Evolutionary conservation across 2,329 filamentous ascomycete genomes (phyloP).

Genomic region (Xylaria sp.): DNA sequence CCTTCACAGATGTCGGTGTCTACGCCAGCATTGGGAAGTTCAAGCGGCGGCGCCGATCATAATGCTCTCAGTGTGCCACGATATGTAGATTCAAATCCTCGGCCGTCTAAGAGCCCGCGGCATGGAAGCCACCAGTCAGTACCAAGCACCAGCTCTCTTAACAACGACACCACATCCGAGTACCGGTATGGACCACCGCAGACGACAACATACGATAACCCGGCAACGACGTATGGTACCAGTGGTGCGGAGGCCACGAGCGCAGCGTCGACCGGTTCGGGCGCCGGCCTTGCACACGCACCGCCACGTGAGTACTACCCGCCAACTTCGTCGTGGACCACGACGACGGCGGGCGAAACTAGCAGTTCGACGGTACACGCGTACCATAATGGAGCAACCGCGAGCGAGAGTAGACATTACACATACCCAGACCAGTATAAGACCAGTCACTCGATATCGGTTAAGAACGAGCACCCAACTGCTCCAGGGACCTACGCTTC

Average conservation of each 20-base stretch:
- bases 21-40: slow-evolving; percentile 46
- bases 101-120: slow-evolving; percentile 67
- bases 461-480: slow-evolving; percentile 50
- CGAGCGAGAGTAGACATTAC: slow-evolving; percentile 60
- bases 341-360: slow-evolving; percentile 60
- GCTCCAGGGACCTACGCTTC: slow-evolving; percentile 59
- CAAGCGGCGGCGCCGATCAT: slow-evolving; percentile 53
- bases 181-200: slow-evolving; percentile 64
- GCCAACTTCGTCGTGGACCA: slow-evolving; percentile 62
- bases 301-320: slow-evolving; percentile 65
- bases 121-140: slow-evolving; percentile 65
- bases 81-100: slow-evolving; percentile 65
- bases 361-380: slow-evolving; percentile 54
- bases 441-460: slow-evolving; percentile 49
- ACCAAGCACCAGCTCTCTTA: slow-evolving; percentile 60
- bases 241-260: slow-evolving; percentile 30
- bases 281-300: slow-evolving; percentile 37
- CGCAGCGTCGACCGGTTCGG: slow-evolving; percentile 22
- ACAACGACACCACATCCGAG: slow-evolving; percentile 61
- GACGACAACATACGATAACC: slow-evolving; percentile 36
- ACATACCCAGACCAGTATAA: slow-evolving; percentile 63
- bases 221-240: slow-evolving; percentile 38
- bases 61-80: slow-evolving; percentile 64
- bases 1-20: slow-evolving; percentile 61
- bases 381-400: slow-evolving; percentile 52